Percentiles rank a stretch among this genome's conserved stretches.
These are phyloP conservation scores for Mortierella sp. DNA, from an alignment of 371 early-diverging fungal species.

Conservation along the genomic window DNA sequence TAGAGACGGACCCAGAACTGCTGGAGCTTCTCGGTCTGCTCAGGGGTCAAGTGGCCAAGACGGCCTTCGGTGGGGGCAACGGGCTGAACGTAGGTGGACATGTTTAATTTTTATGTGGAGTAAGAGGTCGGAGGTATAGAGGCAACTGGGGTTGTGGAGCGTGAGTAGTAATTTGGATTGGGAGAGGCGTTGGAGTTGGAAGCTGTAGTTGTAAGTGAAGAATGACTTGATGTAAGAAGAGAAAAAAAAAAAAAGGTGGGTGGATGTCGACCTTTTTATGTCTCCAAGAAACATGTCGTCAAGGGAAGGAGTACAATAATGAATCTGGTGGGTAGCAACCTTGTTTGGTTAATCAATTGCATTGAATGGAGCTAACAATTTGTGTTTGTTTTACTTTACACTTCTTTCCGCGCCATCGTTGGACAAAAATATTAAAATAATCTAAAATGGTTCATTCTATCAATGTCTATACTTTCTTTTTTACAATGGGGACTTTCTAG, in stretches of 20 bases:
- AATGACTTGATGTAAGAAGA: constrained; percentile 29
- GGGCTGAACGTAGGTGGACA: constrained; percentile 55
- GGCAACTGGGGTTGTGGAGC: background rate
- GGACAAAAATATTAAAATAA: background rate
- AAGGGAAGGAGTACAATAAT: background rate
- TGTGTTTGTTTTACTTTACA: constrained; percentile 8
- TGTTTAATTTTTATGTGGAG: constrained; percentile 12
- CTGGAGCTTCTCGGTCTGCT: constrained; percentile 69
- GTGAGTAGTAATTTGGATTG: constrained; percentile 31
- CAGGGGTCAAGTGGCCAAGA: constrained; percentile 64
- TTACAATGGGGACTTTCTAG: constrained; percentile 3
- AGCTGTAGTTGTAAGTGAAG: constrained; percentile 18
- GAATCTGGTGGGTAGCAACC: background rate
- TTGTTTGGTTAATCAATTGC: background rate
- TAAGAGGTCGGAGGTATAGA: no score
- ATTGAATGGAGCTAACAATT: background rate
- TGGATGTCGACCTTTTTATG: constrained; percentile 13
- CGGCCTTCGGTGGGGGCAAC: constrained; percentile 59
- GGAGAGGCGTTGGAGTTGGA: constrained; percentile 2
- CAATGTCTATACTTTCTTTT: background rate
- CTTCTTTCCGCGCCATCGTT: background rate
- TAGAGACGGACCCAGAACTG: constrained; percentile 70
- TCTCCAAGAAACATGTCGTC: background rate
- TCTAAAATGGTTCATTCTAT: background rate
- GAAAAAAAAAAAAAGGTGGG: constrained; percentile 6